Evolutionary conservation across 805 yeast species (phyloP).

Genomic region (Spathaspora arborariae): DNA sequence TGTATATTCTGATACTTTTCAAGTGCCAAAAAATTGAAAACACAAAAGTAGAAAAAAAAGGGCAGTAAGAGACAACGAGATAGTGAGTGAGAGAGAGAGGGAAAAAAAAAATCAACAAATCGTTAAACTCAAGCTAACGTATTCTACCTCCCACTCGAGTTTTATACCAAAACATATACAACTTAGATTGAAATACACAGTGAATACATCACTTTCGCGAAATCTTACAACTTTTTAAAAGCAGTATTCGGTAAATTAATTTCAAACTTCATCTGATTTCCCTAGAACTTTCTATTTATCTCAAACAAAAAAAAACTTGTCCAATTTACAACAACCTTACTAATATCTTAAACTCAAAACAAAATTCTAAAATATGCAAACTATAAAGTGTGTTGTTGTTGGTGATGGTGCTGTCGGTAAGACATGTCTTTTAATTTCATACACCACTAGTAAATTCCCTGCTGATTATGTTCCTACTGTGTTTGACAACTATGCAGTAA

Average conservation of each 20-base stretch:
- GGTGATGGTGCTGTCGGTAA: constrained; percentile 99
- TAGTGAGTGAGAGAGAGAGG: too few relatives aligned
- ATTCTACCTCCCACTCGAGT: neutral
- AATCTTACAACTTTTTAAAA: too few relatives aligned
- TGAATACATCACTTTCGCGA: neutral
- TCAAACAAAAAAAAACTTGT: too few relatives aligned
- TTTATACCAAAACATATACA: neutral
- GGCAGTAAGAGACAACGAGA: neutral
- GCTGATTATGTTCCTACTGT: constrained; percentile 99
- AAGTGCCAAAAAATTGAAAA: constrained; percentile 1
- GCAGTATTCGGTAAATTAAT: too few relatives aligned
- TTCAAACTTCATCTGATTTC: too few relatives aligned
- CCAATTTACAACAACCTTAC: too few relatives aligned
- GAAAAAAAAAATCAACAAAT: constrained; percentile 3
- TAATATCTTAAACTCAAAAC: too few relatives aligned
- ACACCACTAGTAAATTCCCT: constrained; percentile 95
- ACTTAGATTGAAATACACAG: neutral
- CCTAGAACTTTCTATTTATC: too few relatives aligned
- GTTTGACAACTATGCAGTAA: constrained; percentile 91
- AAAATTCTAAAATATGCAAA: constrained; percentile 35
- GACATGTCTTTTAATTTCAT: constrained; percentile 91
- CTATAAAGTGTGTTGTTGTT: constrained; percentile 93
- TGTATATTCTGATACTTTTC: too few relatives aligned
- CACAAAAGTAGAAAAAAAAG: neutral
- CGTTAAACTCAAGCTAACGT: neutral